Evolutionary conservation across 768 basidiomycete genomes (phyloP).

Genomic region (Mycena maculata): DNA sequence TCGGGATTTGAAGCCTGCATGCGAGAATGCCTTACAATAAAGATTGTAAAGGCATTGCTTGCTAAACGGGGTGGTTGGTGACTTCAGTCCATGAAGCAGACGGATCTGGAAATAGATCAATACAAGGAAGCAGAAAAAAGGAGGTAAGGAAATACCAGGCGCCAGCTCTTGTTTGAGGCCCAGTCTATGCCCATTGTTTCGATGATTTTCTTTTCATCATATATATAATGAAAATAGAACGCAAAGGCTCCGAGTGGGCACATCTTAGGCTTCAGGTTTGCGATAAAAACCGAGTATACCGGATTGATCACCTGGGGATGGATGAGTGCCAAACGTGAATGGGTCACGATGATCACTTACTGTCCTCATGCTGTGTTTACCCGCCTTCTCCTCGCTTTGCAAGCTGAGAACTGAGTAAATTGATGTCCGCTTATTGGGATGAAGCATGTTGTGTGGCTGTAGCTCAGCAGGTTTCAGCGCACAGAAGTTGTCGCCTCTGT

Average conservation of each 20-base stretch:
- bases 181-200: constrained; percentile 2
- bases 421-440: constrained; percentile 37
- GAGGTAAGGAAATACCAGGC: not conserved
- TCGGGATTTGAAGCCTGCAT: too few relatives aligned
- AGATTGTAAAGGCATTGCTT: too few relatives aligned
- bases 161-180: constrained; percentile 1
- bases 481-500: constrained; percentile 46
- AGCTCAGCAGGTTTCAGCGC: constrained; percentile 41
- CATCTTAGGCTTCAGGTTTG: constrained; percentile 2
- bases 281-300: constrained; percentile 9
- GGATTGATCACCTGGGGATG: constrained; percentile 9
- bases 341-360: not conserved
- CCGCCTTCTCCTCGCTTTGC: constrained; percentile 44
- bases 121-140: too few relatives aligned
- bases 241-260: constrained; percentile 16
- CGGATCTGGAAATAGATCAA: too few relatives aligned
- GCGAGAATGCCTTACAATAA: too few relatives aligned
- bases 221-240: constrained; percentile 9
- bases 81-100: too few relatives aligned
- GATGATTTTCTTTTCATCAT: not conserved
- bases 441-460: constrained; percentile 41
- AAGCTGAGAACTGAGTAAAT: constrained; percentile 39
- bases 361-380: constrained; percentile 15
- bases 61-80: too few relatives aligned
- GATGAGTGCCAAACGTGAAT: not conserved